These are phyloP conservation scores for Royoungia palumana DNA, from an alignment of 768 basidiomycete species.

Conservation along the genomic window DNA sequence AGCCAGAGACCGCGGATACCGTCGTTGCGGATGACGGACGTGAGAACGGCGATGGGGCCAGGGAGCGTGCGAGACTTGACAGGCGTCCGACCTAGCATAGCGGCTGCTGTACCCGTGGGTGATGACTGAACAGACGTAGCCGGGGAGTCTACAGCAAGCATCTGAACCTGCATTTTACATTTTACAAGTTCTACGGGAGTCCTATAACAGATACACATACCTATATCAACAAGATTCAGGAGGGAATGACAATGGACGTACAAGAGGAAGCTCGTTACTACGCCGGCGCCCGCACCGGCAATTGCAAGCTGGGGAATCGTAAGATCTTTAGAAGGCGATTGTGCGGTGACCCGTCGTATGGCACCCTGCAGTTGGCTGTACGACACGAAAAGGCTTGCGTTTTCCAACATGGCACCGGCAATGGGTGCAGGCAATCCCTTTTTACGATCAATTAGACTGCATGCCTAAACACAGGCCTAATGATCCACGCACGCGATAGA, in stretches of 20 bases:
- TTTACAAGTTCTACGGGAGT: constrained; percentile 95
- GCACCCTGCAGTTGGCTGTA: constrained; percentile 73
- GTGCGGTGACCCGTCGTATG: constrained; percentile 44
- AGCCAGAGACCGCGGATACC: constrained; percentile 93
- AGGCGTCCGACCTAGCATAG: constrained; percentile 7
- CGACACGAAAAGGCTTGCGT: constrained; percentile 81
- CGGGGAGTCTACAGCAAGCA: constrained; percentile 46
- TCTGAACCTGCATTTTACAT: constrained; percentile 97
- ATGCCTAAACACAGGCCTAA: background rate
- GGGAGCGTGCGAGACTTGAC: constrained; percentile 41
- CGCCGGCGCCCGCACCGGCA: constrained; percentile 86
- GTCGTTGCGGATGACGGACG: constrained; percentile 55
- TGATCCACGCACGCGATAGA: constrained; percentile 79
- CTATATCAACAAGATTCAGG: background rate
- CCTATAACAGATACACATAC: constrained; percentile 34
- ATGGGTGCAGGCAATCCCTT: constrained; percentile 91
- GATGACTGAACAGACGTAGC: constrained; percentile 12
- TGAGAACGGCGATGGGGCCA: constrained; percentile 70
- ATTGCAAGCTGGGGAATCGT: constrained; percentile 68
- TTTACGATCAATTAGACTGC: constrained; percentile 1
- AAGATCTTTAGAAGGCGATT: constrained; percentile 39
- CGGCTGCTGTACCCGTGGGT: constrained; percentile 15
- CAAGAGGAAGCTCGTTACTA: constrained; percentile 84
- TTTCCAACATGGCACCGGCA: constrained; percentile 89
- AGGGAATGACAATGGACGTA: constrained; percentile 36